phyloP scores from a whole-genome alignment of 1,284 basidiomycete genomes.

The Tranzscheliella williamsii region DNA sequence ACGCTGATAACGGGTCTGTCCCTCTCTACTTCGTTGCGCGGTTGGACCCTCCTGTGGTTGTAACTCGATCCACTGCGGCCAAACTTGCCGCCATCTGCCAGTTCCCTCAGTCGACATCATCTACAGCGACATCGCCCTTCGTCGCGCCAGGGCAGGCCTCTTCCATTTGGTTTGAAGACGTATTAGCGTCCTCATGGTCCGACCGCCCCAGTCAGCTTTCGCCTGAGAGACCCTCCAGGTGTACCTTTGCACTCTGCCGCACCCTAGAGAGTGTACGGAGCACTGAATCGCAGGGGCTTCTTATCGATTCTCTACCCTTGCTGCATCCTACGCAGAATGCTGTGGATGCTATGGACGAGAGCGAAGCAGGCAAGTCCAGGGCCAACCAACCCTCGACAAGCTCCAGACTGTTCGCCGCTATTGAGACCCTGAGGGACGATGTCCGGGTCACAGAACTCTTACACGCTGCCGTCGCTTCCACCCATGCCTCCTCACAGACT shows the following conservation, averaged over 20 bases:
- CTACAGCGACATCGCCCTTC: too few species aligned
- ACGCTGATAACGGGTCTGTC: conserved; percentile 3
- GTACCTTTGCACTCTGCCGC: conserved; percentile 26
- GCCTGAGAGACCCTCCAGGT: conserved; percentile 1
- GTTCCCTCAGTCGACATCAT: conserved; percentile 11
- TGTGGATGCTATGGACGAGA: conserved; percentile 15
- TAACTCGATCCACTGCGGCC: conserved; percentile 28
- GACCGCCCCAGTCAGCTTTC: conserved; percentile 1
- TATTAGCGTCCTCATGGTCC: conserved; percentile 23
- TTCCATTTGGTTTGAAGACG: conserved; percentile 35
- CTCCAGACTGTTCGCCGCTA: conserved; percentile 26
- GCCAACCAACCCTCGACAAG: conserved; percentile 5
- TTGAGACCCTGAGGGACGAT: conserved; percentile 32
- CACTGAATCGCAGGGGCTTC: conserved; percentile 22
- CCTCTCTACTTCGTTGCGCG: conserved; percentile 25
- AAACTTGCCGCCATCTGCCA: conserved; percentile 34
- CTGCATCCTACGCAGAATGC: background rate
- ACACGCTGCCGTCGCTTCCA: conserved; percentile 23
- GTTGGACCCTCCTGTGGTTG: conserved; percentile 28
- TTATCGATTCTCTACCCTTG: conserved; percentile 29
- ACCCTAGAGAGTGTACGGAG: conserved; percentile 31
- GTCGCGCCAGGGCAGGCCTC: too few species aligned
- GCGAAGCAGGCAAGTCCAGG: background rate
- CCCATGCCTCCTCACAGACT: background rate
- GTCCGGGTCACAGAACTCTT: conserved; percentile 33